Base-by-base conservation (phyloP, 352 stramenopile species). In the Phytophthora parvispora region DNA sequence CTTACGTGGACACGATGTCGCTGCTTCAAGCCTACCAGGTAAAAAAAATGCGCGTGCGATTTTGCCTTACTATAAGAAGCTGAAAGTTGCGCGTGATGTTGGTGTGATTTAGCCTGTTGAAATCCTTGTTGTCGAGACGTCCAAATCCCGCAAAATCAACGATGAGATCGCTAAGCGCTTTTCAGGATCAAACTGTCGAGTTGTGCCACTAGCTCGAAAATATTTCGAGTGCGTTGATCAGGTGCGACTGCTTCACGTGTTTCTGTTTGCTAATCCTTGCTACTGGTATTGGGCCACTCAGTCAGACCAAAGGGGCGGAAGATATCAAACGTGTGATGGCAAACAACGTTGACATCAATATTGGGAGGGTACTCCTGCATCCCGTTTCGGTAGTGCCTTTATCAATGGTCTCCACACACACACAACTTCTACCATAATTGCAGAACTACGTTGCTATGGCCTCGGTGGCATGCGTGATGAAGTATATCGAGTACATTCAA, bases 401-500 rank as follows among this genome's bases (percentile, higher is more conserved):
- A 22, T 24, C 38, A 45, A 45, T 18, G 13, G 20, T 22, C 22
- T 3, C 38, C 38, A 49, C 31, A 36, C 31, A 36, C 31, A 49
- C 6, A 15, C 25, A 27, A 45, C 25, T 20, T 32, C 10, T 32
- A 51, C 38, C 54, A 50, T 43, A 38, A 64, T 43, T 18, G 22
- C 27, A 97, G 90, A 94, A 96, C 43, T 95, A 97, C 55, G 83
- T 97, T 20, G 74, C 81, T 27, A 97, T 94, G 87, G 90, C 84
- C 6, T 86, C 90, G 2, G 81, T 95, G 5, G 83, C 88, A 1
- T 94, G 88, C 59, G 64, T 94, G 52, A 89, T 96, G 80, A 86
- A 92, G 66, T 97, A 97, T 71, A 75, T 96, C 31, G 90, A 97
- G 65, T 93, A 87, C 52, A 93, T 94, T 34, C 89, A 97, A 78